These are phyloP conservation scores for Lentinula edodes DNA, from an alignment of 768 basidiomycete species.

Conservation along the genomic window DNA sequence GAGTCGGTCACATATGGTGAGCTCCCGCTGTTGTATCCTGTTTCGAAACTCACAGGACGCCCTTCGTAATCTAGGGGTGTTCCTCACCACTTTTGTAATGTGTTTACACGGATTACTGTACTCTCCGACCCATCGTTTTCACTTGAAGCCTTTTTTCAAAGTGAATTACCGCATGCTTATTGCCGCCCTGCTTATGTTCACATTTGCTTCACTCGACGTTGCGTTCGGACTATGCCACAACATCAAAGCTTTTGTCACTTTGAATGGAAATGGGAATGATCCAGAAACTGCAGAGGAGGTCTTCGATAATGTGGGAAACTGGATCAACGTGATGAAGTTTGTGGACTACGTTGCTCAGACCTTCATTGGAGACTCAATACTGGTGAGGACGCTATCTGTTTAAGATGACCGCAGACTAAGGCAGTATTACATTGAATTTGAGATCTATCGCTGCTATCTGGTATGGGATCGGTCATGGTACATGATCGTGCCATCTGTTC, in stretches of 20 bases:
- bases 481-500: conserved; percentile 22
- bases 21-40: neutral
- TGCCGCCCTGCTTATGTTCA: conserved; percentile 32
- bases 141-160: conserved; percentile 13
- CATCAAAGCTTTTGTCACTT: conserved; percentile 35
- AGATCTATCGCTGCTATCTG: conserved; percentile 35
- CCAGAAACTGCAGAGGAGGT: conserved; percentile 19
- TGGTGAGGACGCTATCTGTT: conserved; percentile 21
- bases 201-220: conserved; percentile 34
- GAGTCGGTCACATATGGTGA: conserved; percentile 34
- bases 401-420: too few species aligned
- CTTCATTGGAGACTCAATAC: conserved; percentile 35
- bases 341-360: conserved; percentile 35
- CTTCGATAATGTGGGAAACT: conserved; percentile 28
- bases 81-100: conserved; percentile 28
- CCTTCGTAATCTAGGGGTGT: conserved; percentile 20
- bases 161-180: conserved; percentile 30
- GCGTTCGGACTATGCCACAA: conserved; percentile 35
- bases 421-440: neutral
- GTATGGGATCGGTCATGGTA: conserved; percentile 26
- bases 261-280: conserved; percentile 11
- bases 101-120: conserved; percentile 22
- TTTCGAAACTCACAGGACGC: neutral
- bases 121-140: conserved; percentile 25
- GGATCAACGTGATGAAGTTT: conserved; percentile 39